Evolutionary conservation across 352 stramenopile species (phyloP), one percentile per base, ranked within the genome.

Genomic region (Peronospora belbahrii): DNA sequence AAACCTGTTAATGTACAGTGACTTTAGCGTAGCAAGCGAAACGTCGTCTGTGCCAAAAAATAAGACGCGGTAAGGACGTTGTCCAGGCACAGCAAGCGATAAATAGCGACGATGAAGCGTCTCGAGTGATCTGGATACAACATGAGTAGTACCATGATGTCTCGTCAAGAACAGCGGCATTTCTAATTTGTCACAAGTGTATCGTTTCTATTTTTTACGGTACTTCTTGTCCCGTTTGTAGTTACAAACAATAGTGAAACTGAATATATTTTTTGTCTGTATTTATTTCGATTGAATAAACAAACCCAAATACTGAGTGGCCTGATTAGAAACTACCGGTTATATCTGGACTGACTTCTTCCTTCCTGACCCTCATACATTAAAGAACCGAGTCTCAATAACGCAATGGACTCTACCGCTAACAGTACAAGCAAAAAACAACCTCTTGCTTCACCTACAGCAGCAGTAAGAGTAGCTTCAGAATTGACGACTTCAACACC

Each of bases 31-130:
- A 25, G 78, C 70, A 24, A 90, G 66, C 14, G 81, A 90, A 19
- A 93, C 75, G 31, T 93, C 73, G 46, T 93, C 81, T 2, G 81
- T 93, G 23, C 81, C 81, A 59, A 93, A 93, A 65, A 93, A 93
- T 10, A 93, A 58, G 22, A 93, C 77, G 36, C 79, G 72, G 35
- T 77, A 70, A 10, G 55, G 59, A 38, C 41, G 59, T 18, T 60
- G 41, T 0, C 64, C 64, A 2, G 56, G 59, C 5, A 47, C 42
- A 9, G 50, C 55, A 7, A 69, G 51, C 18, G 63, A 73, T 25
- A 69, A 73, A 34, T 40, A 37, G 13, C 57, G 57, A 27, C 47
- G 47, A 14, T 37, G 31, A 9, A 35, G 11, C 20, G 27, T 11
- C 11, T 24, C 14, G 11, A 52, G 36, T 31, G 57, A 51, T 17